Evolutionary conservation across 352 stramenopile genomes (phyloP), one percentile per base, ranked within the genome.

Genomic region (Globisporangium spinosum): DNA sequence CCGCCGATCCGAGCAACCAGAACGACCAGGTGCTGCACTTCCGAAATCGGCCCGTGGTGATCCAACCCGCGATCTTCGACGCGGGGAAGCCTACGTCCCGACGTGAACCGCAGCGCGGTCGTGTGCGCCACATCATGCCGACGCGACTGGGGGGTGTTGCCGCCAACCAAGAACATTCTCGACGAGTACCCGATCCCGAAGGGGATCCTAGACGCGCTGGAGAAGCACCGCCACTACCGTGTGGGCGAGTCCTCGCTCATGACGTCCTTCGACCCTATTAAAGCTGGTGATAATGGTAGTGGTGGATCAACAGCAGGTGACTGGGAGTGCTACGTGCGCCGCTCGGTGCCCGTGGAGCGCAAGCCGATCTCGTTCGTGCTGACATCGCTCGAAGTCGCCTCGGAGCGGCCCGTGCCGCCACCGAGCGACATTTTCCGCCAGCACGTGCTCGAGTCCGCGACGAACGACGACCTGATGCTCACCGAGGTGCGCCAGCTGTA

Each of bases 71-170:
- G 4, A 67, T 87, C 5, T 25, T 77, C 29, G 82, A 90, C 38
- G 72, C 73, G 10, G 71, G 69, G 0, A 68, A 63, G 40, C 69
- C 80, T 6, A 64, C 77, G 0, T 56, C 65, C 6, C 77, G 81
- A 1, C 79, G 85, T 0, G 73, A 85, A 1, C 53, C 64, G 3
- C 66, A 74, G 15, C 72, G 76, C 0, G 74, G 80, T 25, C 77
- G 83, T 0, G 78, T 91, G 10, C 80, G 85, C 1, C 91, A 93
- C 74, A 89, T 93, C 69, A 88, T 86, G 78, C 88, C 80, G 12
- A 85, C 77, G 59, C 74, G 78, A 1, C 67, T 89, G 2, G 79
- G 80, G 80, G 2, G 77, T 72, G 3, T 34, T 89, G 12, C 80
- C 80, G 3, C 83, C 83, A 17, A 89, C 78, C 0, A 87, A 87